These are phyloP conservation scores for Dalbergia oliveri DNA, from an alignment of 306 rosid species.

Conservation along the genomic window DNA sequence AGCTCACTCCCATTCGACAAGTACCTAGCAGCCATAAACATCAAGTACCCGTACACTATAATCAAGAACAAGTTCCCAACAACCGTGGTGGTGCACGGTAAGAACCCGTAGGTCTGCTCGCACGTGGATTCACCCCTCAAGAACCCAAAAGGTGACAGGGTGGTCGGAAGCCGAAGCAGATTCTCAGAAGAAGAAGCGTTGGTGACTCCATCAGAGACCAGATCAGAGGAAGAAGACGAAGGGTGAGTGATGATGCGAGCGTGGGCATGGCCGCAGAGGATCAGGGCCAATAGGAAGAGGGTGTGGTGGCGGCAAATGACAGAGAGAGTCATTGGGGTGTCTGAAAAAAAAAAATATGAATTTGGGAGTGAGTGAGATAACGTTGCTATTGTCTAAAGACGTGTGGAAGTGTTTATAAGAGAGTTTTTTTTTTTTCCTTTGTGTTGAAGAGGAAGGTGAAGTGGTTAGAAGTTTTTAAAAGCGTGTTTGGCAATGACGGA, in stretches of 20 bases:
- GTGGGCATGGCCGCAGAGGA: constrained; percentile 59
- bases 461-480: too few species aligned
- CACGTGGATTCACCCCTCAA: constrained; percentile 59
- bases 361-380: neutral
- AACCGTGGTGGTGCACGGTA: constrained; percentile 75
- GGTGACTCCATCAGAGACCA: constrained; percentile 65
- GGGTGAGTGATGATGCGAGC: constrained; percentile 39
- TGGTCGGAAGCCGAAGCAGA: constrained; percentile 18
- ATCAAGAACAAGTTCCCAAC: constrained; percentile 73
- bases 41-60: constrained; percentile 71
- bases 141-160: neutral
- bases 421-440: too few species aligned
- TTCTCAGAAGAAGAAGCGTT: neutral
- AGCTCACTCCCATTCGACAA: constrained; percentile 87
- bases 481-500: too few species aligned
- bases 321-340: constrained; percentile 10
- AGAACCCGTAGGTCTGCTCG: constrained; percentile 85
- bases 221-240: constrained; percentile 44
- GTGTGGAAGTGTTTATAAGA: too few species aligned
- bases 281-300: constrained; percentile 34
- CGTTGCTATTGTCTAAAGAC: too few species aligned
- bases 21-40: constrained; percentile 78
- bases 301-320: constrained; percentile 23
- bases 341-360: neutral
- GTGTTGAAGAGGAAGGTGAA: too few species aligned